Conservation (phyloP, 2,329 filamentous ascomycete genomes). For the Parastagonospora avenae region DNA sequence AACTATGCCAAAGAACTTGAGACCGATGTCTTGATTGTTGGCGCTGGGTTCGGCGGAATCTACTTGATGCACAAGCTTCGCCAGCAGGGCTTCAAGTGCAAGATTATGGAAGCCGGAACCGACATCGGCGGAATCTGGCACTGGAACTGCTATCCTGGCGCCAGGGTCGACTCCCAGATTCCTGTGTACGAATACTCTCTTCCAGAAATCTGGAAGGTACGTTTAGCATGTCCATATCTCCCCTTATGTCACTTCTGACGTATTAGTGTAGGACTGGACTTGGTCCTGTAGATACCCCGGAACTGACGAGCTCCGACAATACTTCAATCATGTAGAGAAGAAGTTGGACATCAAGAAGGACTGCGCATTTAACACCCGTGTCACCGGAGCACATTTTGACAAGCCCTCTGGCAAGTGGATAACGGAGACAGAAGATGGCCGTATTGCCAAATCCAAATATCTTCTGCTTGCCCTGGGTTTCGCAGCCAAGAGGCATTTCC, state of each 20-base stretch:
- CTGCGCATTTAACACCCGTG: slow-evolving; percentile 61
- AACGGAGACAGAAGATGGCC: slow-evolving; percentile 58
- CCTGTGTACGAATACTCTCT: slow-evolving; percentile 57
- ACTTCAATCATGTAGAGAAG: slow-evolving; percentile 66
- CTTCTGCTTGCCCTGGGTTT: slow-evolving; percentile 62
- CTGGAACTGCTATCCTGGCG: slow-evolving; percentile 54
- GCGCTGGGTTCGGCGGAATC: slow-evolving; percentile 50
- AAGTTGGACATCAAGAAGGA: slow-evolving; percentile 62
- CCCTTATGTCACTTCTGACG: neutral
- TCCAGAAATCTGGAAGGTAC: slow-evolving; percentile 53
- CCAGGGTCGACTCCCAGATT: slow-evolving; percentile 53
- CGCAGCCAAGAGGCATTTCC: slow-evolving; percentile 65
- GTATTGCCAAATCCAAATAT: slow-evolving; percentile 56
- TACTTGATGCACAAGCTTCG: slow-evolving; percentile 51
- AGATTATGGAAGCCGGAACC: slow-evolving; percentile 44
- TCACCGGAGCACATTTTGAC: slow-evolving; percentile 59
- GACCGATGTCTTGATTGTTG: slow-evolving; percentile 47
- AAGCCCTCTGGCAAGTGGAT: slow-evolving; percentile 55
- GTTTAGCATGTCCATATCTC: neutral
- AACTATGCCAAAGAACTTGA: slow-evolving; percentile 44
- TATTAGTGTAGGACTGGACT: slow-evolving; percentile 55
- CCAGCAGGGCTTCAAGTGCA: slow-evolving; percentile 47
- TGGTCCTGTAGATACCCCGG: slow-evolving; percentile 61
- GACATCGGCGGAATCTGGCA: slow-evolving; percentile 53
- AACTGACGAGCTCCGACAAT: slow-evolving; percentile 58